These are phyloP conservation scores for Saturnispora dispora DNA, from an alignment of 805 yeast species.

Conservation along the genomic window DNA sequence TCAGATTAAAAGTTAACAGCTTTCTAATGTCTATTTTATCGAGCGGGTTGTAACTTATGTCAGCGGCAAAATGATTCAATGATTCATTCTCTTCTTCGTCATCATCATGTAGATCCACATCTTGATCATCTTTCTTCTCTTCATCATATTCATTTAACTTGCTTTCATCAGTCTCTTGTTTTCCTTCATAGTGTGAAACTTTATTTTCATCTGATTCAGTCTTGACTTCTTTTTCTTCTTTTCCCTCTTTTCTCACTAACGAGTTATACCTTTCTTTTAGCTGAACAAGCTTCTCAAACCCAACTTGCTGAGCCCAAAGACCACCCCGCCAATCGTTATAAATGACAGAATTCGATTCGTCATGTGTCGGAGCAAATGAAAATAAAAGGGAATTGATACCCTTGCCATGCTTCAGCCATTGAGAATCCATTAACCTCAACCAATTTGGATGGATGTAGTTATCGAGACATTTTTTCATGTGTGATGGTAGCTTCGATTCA, in stretches of 20 bases:
- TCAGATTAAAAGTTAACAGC: constrained; percentile 22
- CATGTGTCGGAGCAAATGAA: constrained; percentile 59
- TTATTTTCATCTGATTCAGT: neutral
- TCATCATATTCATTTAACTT: neutral
- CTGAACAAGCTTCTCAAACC: constrained; percentile 31
- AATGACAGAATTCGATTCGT: constrained; percentile 48
- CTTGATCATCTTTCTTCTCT: neutral
- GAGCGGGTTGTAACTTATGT: constrained; percentile 1
- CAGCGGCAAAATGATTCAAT: neutral
- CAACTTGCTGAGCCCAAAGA: constrained; percentile 46
- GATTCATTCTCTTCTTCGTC: neutral
- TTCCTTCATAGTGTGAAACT: neutral
- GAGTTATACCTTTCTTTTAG: constrained; percentile 7
- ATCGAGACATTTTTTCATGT: constrained; percentile 30
- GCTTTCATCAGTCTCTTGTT: neutral
- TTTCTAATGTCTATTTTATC: constrained; percentile 23
- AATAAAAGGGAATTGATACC: constrained; percentile 31
- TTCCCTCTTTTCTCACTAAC: constrained; percentile 1
- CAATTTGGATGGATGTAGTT: constrained; percentile 53
- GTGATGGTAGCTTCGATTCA: constrained; percentile 13
- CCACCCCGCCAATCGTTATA: constrained; percentile 42
- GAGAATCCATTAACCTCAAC: constrained; percentile 54
- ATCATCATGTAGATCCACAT: neutral
- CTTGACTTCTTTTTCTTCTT: neutral
- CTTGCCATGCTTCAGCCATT: constrained; percentile 46